Conservation (phyloP, 331 rosid genomes). For the Quercus phellos region DNA sequence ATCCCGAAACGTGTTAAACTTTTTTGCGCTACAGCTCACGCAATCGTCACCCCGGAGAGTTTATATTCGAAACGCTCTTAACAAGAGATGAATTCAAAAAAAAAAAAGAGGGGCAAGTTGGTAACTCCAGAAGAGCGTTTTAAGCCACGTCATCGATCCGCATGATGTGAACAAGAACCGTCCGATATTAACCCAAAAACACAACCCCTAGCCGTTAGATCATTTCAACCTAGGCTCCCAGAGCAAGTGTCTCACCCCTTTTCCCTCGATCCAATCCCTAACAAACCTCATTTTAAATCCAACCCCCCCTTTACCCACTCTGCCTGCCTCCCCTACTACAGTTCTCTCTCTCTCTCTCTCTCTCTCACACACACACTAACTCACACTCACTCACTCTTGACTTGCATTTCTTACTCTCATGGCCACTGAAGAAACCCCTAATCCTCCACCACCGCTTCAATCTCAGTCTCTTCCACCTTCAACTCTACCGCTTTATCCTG, state of each 20-base stretch:
- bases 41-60: neutral
- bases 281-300: slow-evolving; percentile 36
- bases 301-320: slow-evolving; percentile 4
- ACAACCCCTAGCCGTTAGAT: slow-evolving; percentile 36
- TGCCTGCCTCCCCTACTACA: slow-evolving; percentile 15
- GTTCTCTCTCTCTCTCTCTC: slow-evolving; percentile 1
- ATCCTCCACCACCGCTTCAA: neutral
- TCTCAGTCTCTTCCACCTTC: slow-evolving; percentile 7
- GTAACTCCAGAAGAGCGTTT: slow-evolving; percentile 3
- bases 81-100: slow-evolving; percentile 7
- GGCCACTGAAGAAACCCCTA: slow-evolving; percentile 30
- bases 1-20: neutral
- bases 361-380: neutral
- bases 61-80: neutral
- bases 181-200: neutral
- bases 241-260: neutral
- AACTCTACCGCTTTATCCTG: slow-evolving; percentile 36
- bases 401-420: slow-evolving; percentile 10
- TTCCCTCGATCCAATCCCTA: slow-evolving; percentile 28
- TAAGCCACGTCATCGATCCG: slow-evolving; percentile 44
- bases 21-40: neutral
- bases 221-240: neutral
- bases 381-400: neutral
- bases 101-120: neutral
- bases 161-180: neutral